Conservation (phyloP, 1,284 basidiomycete genomes). For the Trametes pubescens region DNA sequence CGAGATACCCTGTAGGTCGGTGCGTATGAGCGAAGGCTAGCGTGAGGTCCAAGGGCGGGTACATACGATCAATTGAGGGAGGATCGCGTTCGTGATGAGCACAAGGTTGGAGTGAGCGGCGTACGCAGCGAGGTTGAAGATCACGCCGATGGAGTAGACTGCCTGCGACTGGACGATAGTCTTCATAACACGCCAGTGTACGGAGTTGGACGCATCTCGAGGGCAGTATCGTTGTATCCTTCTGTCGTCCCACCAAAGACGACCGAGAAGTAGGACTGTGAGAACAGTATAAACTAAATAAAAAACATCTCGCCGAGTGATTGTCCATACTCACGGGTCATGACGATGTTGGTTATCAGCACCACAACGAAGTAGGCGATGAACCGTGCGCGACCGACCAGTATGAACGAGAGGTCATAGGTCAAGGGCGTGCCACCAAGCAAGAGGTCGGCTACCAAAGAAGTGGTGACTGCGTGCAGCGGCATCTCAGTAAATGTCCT, state of each 20-base stretch:
- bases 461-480: not conserved
- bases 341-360: not conserved
- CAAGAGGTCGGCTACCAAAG: not conserved
- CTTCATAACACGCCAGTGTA: not conserved
- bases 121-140: constrained; percentile 8
- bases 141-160: constrained; percentile 7
- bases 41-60: not conserved
- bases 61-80: constrained; percentile 9
- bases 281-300: too few relatives aligned
- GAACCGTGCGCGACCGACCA: not conserved
- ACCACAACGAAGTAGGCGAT: not conserved
- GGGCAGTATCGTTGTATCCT: not conserved
- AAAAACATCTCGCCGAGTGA: not conserved
- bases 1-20: not conserved
- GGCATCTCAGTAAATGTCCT: not conserved
- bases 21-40: not conserved
- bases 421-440: not conserved
- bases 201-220: not conserved
- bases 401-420: not conserved
- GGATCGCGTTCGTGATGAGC: constrained; percentile 1
- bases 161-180: constrained; percentile 9
- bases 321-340: not conserved
- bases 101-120: not conserved
- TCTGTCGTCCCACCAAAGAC: not conserved
- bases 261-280: not conserved